Percentiles rank a stretch among this genome's conserved stretches.
Evolutionary conservation across 108 stramenopile genomes (phyloP).

Genomic region (Stephanodiscus minutulus): DNA sequence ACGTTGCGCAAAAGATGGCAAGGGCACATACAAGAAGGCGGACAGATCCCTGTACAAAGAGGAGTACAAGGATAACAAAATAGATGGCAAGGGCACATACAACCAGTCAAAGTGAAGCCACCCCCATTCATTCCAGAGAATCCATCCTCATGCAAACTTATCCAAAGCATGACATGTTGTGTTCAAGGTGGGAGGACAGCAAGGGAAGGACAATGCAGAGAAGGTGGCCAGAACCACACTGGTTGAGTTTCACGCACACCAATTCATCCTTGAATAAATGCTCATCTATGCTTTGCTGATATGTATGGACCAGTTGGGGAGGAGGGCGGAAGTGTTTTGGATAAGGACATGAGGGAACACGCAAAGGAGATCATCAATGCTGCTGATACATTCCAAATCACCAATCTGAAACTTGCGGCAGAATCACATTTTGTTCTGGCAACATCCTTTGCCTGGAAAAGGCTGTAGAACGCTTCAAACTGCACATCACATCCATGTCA

Average conservation of each 20-base stretch:
- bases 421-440: not conserved
- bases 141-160: not conserved
- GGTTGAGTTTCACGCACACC: not conserved
- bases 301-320: not conserved
- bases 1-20: too few relatives aligned
- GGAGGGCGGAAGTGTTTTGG: not conserved
- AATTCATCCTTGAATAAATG: not conserved
- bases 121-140: not conserved
- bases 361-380: not conserved
- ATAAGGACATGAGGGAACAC: not conserved
- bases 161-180: not conserved
- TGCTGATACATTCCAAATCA: not conserved
- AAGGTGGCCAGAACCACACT: too few relatives aligned
- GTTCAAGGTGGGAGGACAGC: not conserved
- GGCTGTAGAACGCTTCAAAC: not conserved
- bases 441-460: not conserved
- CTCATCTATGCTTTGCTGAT: not conserved
- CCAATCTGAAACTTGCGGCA: not conserved
- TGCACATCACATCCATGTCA: too few relatives aligned
- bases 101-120: too few relatives aligned
- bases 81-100: too few relatives aligned
- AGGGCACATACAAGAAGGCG: too few relatives aligned
- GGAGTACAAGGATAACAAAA: too few relatives aligned
- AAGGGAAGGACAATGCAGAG: too few relatives aligned
- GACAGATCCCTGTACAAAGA: too few relatives aligned